These are phyloP conservation scores for Guyanaporus albipodus DNA, from an alignment of 768 basidiomycete genomes.

Conservation along the genomic window DNA sequence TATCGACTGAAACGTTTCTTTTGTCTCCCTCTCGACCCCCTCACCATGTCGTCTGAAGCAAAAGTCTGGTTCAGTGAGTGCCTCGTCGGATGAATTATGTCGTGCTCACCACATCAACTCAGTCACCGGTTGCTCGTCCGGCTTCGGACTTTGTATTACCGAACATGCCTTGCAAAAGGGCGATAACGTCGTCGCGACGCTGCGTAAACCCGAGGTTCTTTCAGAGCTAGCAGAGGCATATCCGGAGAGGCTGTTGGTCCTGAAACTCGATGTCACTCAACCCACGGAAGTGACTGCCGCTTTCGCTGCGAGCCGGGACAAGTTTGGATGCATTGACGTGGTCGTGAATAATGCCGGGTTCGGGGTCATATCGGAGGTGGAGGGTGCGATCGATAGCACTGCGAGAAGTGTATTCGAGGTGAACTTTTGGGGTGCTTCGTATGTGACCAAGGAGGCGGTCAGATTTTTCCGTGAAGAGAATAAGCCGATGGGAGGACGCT, in stretches of 20 bases:
- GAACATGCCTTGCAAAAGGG: constrained; percentile 33
- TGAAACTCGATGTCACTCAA: constrained; percentile 39
- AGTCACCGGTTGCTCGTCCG: constrained; percentile 42
- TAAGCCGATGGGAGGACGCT: constrained; percentile 34
- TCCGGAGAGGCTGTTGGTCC: constrained; percentile 31
- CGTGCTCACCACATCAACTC: background rate
- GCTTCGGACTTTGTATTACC: constrained; percentile 35
- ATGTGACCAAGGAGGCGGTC: constrained; percentile 35
- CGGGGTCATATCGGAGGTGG: constrained; percentile 8
- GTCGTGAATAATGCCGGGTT: constrained; percentile 7
- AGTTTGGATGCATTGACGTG: constrained; percentile 28
- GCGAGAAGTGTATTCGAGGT: constrained; percentile 39
- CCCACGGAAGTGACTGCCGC: background rate
- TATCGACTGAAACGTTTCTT: background rate
- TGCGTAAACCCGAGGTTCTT: constrained; percentile 36
- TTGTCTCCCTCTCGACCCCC: background rate
- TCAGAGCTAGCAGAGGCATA: constrained; percentile 24
- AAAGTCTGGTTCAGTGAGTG: constrained; percentile 26
- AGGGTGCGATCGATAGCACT: constrained; percentile 31
- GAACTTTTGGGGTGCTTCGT: constrained; percentile 43
- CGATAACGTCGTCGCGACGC: constrained; percentile 41
- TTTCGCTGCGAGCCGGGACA: background rate
- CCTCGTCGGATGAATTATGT: background rate
- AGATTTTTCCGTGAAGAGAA: constrained; percentile 23
- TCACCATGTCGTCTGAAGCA: background rate